phyloP scores from a whole-genome alignment of 352 stramenopile species.

The Phytophthora vignae region DNA sequence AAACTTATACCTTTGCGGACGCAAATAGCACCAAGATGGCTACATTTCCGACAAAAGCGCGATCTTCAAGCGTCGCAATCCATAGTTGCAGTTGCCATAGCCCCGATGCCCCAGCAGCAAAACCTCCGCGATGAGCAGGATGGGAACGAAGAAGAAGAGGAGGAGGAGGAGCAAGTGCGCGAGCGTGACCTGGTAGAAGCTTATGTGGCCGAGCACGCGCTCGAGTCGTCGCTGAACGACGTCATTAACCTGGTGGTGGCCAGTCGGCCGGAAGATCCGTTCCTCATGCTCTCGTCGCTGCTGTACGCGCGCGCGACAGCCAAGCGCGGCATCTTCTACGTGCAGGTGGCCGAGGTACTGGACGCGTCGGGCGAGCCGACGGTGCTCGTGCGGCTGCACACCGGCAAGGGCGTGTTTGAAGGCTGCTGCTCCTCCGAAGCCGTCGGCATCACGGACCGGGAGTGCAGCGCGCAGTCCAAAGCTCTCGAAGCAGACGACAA shows the following conservation, averaged over 20 bases:
- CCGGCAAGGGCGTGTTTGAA: slow-evolving; percentile 73
- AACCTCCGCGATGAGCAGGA: slow-evolving; percentile 22
- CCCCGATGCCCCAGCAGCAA: slow-evolving; percentile 34
- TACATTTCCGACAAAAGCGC: slow-evolving; percentile 22
- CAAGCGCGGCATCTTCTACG: slow-evolving; percentile 72
- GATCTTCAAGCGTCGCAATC: slow-evolving; percentile 34
- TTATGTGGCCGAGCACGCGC: slow-evolving; percentile 74
- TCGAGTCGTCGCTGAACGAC: slow-evolving; percentile 75
- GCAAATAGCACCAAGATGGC: slow-evolving; percentile 8
- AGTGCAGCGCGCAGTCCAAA: slow-evolving; percentile 4
- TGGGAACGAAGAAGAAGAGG: slow-evolving; percentile 30
- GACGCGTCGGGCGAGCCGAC: slow-evolving; percentile 51
- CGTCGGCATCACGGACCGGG: slow-evolving; percentile 45
- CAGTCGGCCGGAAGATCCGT: slow-evolving; percentile 68
- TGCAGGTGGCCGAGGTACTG: slow-evolving; percentile 65
- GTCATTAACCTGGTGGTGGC: slow-evolving; percentile 79
- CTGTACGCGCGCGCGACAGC: slow-evolving; percentile 67
- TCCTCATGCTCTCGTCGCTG: slow-evolving; percentile 72
- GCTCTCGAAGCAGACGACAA: slow-evolving; percentile 8
- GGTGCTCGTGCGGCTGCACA: slow-evolving; percentile 68
- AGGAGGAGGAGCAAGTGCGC: slow-evolving; percentile 46
- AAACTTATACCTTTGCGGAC: no score
- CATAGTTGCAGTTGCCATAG: no score
- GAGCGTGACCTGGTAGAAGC: slow-evolving; percentile 81
- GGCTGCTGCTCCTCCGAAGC: slow-evolving; percentile 50